Evolutionary conservation across 495 filamentous ascomycete genomes (phyloP).

Genomic region (Tuber brumale): DNA sequence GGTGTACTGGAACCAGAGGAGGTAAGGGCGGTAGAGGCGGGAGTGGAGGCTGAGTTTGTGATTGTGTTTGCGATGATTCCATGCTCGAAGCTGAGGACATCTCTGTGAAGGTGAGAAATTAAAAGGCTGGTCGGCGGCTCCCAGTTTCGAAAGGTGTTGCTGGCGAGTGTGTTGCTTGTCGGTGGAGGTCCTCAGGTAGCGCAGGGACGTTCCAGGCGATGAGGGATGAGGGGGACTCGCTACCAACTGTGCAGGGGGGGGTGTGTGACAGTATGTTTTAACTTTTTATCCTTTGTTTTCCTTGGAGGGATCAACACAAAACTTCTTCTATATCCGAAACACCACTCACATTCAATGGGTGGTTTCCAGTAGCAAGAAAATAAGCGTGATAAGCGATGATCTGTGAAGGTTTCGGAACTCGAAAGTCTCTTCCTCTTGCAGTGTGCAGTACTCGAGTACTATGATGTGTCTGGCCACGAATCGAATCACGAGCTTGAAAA

Average conservation of each 20-base stretch:
- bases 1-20: constrained; percentile 2
- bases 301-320: not conserved
- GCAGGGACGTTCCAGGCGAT: not conserved
- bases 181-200: not conserved
- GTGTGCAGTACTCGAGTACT: not conserved
- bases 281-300: not conserved
- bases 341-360: not conserved
- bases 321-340: not conserved
- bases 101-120: not conserved
- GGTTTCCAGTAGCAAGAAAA: not conserved
- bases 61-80: constrained; percentile 19
- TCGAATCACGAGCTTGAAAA: not conserved
- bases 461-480: not conserved
- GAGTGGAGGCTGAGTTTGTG: constrained; percentile 10
- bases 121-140: not conserved
- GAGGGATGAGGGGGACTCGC: not conserved
- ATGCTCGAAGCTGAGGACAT: constrained; percentile 5
- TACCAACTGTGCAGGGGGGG: not conserved
- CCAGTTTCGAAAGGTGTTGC: not conserved
- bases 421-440: not conserved
- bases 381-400: not conserved
- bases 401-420: not conserved
- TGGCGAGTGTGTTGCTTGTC: not conserved
- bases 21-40: constrained; percentile 10
- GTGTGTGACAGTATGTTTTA: not conserved